Evolutionary conservation across 1,284 basidiomycete species (phyloP), one percentile per base, ranked within the genome.

Genomic region (Apiotrichum gracile): DNA sequence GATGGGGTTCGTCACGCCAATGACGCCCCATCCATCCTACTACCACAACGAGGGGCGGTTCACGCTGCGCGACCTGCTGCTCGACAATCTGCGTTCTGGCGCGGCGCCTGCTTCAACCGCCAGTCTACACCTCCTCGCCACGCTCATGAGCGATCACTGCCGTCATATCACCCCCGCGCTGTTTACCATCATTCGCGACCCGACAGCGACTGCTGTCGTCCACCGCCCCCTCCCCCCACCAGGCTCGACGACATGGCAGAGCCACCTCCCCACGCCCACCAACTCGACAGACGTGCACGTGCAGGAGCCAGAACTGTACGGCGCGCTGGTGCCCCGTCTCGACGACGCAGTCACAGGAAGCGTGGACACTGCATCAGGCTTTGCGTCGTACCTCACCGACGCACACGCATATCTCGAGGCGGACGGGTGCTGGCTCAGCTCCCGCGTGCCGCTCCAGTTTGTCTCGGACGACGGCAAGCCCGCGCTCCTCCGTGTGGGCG

Each of bases 41-140:
- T 94, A 94, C 73, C 88, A 89, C 69, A 89, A 85, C 4, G 85
- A 88, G 0, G 82, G 72, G 14, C 83, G 91, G 17, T 96, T 91
- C 76, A 93, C 88, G 3, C 78, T 96, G 21, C 91, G 90, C 66
- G 91, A 96, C 65, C 80, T 96, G 25, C 75, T 96, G 5, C 67
- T 89, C 43, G 82, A 88, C 45, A 91, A 90, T 65, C 74, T 94
- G 24, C 79, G 81, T 14, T 90, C 88, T 2, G 75, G 76, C 40
- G 82, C 81, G 10, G 80, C 83, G 51, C 72, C 83, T 0, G 82
- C 88, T 0, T 79, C 80, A 0, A 84, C 85, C 0, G 83, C 89
- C 9, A 87, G 89, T 3, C 75, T 94, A 37, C 86, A 89, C 60
- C 79, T 96, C 10, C 75, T 93, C 21, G 83, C 85, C 59, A 85